Evolutionary conservation across 2,329 filamentous ascomycete species (phyloP).

Genomic region (Dactylellina cionopaga): DNA sequence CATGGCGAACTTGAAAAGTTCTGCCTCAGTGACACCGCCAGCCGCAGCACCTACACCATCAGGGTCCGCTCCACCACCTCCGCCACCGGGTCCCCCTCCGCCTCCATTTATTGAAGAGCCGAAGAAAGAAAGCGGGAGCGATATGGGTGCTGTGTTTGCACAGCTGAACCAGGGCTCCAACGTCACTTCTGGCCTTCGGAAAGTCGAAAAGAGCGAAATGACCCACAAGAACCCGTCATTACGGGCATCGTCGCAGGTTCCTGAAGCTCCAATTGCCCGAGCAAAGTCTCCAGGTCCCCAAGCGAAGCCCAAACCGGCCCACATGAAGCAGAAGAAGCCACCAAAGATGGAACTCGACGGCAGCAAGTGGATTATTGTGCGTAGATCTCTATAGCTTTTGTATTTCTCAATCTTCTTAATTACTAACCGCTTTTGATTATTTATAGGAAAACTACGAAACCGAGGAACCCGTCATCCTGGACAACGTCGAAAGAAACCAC

Average conservation of each 20-base stretch:
- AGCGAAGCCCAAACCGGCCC: slow-evolving; percentile 86
- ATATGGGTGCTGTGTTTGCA: slow-evolving; percentile 87
- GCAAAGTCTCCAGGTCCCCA: slow-evolving; percentile 87
- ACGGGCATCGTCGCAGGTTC: slow-evolving; percentile 76
- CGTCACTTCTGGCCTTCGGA: slow-evolving; percentile 88
- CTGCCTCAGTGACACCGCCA: slow-evolving; percentile 60
- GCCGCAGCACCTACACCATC: slow-evolving; percentile 65
- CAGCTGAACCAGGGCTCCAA: slow-evolving; percentile 87
- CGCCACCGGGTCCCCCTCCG: slow-evolving; percentile 76
- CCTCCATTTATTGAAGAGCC: slow-evolving; percentile 67
- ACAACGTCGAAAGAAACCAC: slow-evolving; percentile 83
- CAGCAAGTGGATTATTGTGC: slow-evolving; percentile 90
- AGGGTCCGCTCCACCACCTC: slow-evolving; percentile 65
- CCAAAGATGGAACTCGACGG: slow-evolving; percentile 80
- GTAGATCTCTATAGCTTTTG: no score
- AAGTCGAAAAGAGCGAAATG: slow-evolving; percentile 95
- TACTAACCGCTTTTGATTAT: not conserved
- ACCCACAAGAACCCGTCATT: slow-evolving; percentile 97
- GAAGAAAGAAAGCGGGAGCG: slow-evolving; percentile 63
- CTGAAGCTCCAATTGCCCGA: slow-evolving; percentile 67
- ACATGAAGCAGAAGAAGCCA: slow-evolving; percentile 84
- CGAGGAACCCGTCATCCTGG: slow-evolving; percentile 75
- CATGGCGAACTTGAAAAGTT: slow-evolving; percentile 68
- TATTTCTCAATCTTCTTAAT: no score
- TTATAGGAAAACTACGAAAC: slow-evolving; percentile 92